Conservation (phyloP, 1,284 basidiomycete species). For the Sanghuangporus baumii region DNA sequence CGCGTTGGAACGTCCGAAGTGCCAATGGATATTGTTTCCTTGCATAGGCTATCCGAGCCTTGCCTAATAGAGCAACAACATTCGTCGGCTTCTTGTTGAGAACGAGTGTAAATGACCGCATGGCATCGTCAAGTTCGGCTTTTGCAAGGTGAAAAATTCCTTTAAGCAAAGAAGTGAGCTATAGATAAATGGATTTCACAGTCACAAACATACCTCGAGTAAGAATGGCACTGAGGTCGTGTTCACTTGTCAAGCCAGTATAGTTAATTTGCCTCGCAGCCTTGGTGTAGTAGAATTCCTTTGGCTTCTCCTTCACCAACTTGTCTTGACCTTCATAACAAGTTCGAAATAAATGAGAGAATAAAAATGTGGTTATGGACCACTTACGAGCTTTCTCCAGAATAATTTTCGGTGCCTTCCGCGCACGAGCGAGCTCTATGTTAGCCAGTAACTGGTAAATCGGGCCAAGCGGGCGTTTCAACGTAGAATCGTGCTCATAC, state of each 20-base stretch:
- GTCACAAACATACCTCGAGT: conserved; percentile 50
- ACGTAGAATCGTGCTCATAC: conserved; percentile 43
- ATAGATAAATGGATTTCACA: conserved; percentile 19
- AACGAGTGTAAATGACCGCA: conserved; percentile 79
- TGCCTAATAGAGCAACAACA: conserved; percentile 73
- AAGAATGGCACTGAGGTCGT: conserved; percentile 53
- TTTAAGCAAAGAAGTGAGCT: conserved; percentile 26
- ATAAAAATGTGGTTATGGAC: neutral
- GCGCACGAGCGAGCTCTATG: conserved; percentile 71
- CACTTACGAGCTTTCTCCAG: conserved; percentile 67
- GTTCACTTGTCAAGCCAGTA: conserved; percentile 50
- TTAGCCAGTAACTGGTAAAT: conserved; percentile 80
- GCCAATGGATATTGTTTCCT: conserved; percentile 73
- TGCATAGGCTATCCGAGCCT: conserved; percentile 82
- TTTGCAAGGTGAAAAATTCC: conserved; percentile 80
- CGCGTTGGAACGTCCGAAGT: conserved; percentile 78
- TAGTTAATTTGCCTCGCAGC: conserved; percentile 68
- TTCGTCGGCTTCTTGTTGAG: conserved; percentile 77
- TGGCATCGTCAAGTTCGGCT: conserved; percentile 72
- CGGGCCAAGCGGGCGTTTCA: conserved; percentile 46
- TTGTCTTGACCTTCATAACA: conserved; percentile 58
- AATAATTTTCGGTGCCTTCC: conserved; percentile 76
- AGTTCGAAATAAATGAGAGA: neutral
- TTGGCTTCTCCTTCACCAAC: conserved; percentile 52
- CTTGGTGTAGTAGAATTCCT: conserved; percentile 64